phyloP scores from a whole-genome alignment of 768 basidiomycete species.

The Serpula lacrymans region DNA sequence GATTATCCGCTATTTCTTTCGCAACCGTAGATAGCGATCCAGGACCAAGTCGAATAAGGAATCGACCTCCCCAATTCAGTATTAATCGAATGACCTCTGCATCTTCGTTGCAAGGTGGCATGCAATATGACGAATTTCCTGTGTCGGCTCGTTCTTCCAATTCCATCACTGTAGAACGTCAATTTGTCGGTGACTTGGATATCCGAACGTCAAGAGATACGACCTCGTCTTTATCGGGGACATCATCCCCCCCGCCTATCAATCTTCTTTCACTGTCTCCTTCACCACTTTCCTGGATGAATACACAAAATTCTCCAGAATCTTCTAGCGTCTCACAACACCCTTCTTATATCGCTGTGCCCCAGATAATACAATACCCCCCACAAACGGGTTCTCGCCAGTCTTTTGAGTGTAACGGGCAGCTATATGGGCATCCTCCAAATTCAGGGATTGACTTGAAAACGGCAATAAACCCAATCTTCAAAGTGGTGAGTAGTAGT shows the following conservation, averaged over 20 bases:
- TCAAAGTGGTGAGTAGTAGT: slow-evolving; percentile 74
- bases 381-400: slow-evolving; percentile 38
- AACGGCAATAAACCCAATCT: slow-evolving; percentile 79
- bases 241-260: slow-evolving; percentile 73
- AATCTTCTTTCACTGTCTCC: slow-evolving; percentile 73
- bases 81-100: slow-evolving; percentile 76
- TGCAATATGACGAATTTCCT: slow-evolving; percentile 71
- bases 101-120: slow-evolving; percentile 60
- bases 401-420: slow-evolving; percentile 51
- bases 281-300: slow-evolving; percentile 54
- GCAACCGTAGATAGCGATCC: slow-evolving; percentile 86
- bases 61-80: slow-evolving; percentile 57
- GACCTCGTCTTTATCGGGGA: slow-evolving; percentile 53
- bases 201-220: slow-evolving; percentile 67
- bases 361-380: slow-evolving; percentile 35
- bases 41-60: slow-evolving; percentile 65
- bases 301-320: slow-evolving; percentile 41
- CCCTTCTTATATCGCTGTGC: slow-evolving; percentile 33
- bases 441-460: slow-evolving; percentile 60
- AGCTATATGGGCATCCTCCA: slow-evolving; percentile 53
- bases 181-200: slow-evolving; percentile 71
- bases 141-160: slow-evolving; percentile 75
- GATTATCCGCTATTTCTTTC: slow-evolving; percentile 77
- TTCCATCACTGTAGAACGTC: slow-evolving; percentile 73
- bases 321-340: slow-evolving; percentile 29